These are phyloP conservation scores for Carex parvula DNA, from an alignment of 176 grass and related monocot species.

Conservation along the genomic window DNA sequence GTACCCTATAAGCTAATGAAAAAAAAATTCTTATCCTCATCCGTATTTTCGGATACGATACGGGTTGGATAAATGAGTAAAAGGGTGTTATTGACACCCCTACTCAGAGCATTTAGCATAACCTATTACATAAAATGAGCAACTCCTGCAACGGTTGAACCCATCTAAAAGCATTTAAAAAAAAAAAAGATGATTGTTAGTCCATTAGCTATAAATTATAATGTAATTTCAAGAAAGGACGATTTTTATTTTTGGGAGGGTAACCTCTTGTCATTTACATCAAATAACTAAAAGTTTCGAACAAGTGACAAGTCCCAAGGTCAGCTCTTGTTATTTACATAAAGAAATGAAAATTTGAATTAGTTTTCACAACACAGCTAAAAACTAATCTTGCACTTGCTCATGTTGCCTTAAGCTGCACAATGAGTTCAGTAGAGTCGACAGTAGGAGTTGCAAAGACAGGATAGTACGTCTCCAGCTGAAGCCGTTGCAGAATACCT, in stretches of 20 bases:
- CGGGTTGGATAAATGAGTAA: too few relatives aligned
- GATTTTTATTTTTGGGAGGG: not conserved
- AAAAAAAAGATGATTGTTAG: not conserved
- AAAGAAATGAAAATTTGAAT: not conserved
- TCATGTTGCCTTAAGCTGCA: not conserved
- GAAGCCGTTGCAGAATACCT: constrained; percentile 57
- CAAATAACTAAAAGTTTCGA: not conserved
- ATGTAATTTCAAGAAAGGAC: not conserved
- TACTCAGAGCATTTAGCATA: not conserved
- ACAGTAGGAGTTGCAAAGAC: constrained; percentile 33
- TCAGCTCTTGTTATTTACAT: not conserved
- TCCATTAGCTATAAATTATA: not conserved
- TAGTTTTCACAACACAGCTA: not conserved
- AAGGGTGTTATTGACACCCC: too few relatives aligned
- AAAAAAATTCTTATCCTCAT: too few relatives aligned
- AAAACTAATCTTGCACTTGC: not conserved
- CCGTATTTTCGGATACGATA: too few relatives aligned
- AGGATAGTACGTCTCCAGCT: constrained; percentile 62
- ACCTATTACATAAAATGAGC: not conserved
- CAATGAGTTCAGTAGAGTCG: not conserved
- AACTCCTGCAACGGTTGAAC: not conserved
- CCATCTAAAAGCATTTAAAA: not conserved
- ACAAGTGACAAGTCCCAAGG: too few relatives aligned
- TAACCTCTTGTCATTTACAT: not conserved
- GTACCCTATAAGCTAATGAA: too few relatives aligned